Conservation (phyloP, 2,329 filamentous ascomycete species). For the Sarocladium strictum region DNA sequence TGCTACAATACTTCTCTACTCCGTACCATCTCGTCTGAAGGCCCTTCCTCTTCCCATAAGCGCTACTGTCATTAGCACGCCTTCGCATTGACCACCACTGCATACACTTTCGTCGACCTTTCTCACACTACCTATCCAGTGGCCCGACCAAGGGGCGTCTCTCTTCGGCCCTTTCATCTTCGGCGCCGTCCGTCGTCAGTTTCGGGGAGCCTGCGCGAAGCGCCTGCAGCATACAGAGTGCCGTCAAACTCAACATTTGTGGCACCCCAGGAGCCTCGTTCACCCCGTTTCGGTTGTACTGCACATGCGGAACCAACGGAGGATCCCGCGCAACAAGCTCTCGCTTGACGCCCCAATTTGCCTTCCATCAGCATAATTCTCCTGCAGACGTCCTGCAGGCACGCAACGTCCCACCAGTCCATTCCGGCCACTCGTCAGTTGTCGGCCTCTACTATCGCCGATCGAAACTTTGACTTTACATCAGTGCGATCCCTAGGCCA, state of each 20-base stretch:
- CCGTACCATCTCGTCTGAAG: too few species aligned
- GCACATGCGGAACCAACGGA: slow-evolving; percentile 7
- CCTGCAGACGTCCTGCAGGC: slow-evolving; percentile 1
- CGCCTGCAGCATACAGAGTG: background rate
- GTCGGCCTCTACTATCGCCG: background rate
- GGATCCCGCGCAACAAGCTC: slow-evolving; percentile 7
- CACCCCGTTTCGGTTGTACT: slow-evolving; percentile 7
- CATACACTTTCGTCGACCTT: background rate
- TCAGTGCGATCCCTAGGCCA: background rate
- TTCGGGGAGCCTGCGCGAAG: background rate
- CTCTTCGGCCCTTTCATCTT: slow-evolving; percentile 3
- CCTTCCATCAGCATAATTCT: background rate
- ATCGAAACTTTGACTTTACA: background rate
- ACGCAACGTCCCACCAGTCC: background rate
- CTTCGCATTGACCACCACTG: background rate
- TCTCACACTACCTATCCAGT: background rate
- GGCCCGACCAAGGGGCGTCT: background rate
- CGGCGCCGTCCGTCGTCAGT: background rate
- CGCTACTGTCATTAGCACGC: background rate
- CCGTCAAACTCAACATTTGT: background rate
- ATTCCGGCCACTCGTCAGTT: background rate
- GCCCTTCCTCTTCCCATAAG: background rate
- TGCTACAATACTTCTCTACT: too few species aligned
- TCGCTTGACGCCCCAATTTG: slow-evolving; percentile 2
- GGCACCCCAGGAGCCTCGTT: background rate